Percentiles rank a stretch among this genome's conserved stretches.
Conservation (phyloP, 768 basidiomycete species). For the Mycena olivaceomarginata region DNA sequence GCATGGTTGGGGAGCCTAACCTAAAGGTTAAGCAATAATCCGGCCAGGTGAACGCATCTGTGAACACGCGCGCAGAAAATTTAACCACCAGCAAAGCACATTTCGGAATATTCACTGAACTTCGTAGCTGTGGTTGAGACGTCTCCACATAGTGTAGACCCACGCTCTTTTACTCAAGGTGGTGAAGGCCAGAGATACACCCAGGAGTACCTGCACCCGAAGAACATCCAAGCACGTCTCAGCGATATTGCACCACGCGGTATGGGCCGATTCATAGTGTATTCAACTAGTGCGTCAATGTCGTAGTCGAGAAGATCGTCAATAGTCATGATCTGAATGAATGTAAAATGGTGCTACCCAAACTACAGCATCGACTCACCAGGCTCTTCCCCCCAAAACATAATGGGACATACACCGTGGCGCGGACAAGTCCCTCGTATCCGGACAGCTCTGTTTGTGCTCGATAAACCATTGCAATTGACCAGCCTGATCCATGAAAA, state of each 20-base stretch:
- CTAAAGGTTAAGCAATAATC: too few species aligned
- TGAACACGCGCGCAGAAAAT: too few species aligned
- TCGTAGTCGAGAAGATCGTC: slow-evolving; percentile 55
- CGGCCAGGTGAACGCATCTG: too few species aligned
- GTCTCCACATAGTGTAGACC: too few species aligned
- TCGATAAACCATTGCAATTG: slow-evolving; percentile 55
- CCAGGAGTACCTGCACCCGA: slow-evolving; percentile 49
- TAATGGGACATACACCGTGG: slow-evolving; percentile 50
- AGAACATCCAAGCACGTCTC: slow-evolving; percentile 54
- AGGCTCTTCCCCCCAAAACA: too few species aligned
- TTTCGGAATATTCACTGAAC: too few species aligned
- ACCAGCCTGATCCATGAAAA: slow-evolving; percentile 52
- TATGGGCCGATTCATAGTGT: slow-evolving; percentile 50
- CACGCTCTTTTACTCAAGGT: slow-evolving; percentile 47
- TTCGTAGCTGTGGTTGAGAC: too few species aligned
- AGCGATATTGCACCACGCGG: slow-evolving; percentile 52
- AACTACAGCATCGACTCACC: slow-evolving; percentile 29
- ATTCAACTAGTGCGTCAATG: slow-evolving; percentile 51
- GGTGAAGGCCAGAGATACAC: slow-evolving; percentile 46
- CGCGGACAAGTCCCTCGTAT: slow-evolving; percentile 42
- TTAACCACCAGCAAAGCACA: too few species aligned
- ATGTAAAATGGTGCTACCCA: too few species aligned
- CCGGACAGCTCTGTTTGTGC: slow-evolving; percentile 47
- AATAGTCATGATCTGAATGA: slow-evolving; percentile 57
- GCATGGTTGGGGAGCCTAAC: too few species aligned